Evolutionary conservation across 169 alveolate genomes (phyloP), one percentile per base, ranked within the genome.

Genomic region (Babesia gibsoni): DNA sequence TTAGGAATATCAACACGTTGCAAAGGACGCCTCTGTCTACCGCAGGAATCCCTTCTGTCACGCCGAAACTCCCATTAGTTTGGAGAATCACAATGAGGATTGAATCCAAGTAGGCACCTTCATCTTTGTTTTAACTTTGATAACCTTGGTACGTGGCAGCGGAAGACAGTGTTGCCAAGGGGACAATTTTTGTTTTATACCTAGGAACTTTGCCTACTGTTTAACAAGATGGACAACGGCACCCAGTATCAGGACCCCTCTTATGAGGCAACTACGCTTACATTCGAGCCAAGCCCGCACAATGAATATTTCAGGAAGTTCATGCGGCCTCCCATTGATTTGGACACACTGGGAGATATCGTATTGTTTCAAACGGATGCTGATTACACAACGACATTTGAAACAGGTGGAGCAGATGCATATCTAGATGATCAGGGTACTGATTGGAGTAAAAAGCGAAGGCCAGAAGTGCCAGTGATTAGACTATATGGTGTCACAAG

Each of bases 401-500:
- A 41, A 20, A 29, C 41, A 14, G 54, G 58, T 4, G 82, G 35
- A 2, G 4, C 49, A 1, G 61, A 52, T 18, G 61, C 30, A 7
- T 20, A 33, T 37, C 14, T 23, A 18, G 1, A 29, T 7, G 39
- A 36, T 41, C 42, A 37, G 10, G 29, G 32, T 10, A 10, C 53
- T 32, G 50, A 22, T 18, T 23, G 22, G 18, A 33, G 4, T 4
- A 12, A 22, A 32, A 39, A 16, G 49, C 36, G 32, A 39, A 29
- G n/a, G 33, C 59, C 75, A 12, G 87, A 78, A 22, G 39, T 68
- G 30, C 82, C 92, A 8, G 43, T 82, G 30, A 73, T 86, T 43
- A 53, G 90, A 14, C 69, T 86, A 3, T 86, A 82, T 65, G 83
- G 87, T 12, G 83, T 86, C 4, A 86, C 86, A 33, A 72, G 67